A percentile compares a stretch with the other conserved stretches of the same genome.
phyloP scores from a whole-genome alignment of 371 early-diverging fungal genomes.

The Apophysomyces variabilis region DNA sequence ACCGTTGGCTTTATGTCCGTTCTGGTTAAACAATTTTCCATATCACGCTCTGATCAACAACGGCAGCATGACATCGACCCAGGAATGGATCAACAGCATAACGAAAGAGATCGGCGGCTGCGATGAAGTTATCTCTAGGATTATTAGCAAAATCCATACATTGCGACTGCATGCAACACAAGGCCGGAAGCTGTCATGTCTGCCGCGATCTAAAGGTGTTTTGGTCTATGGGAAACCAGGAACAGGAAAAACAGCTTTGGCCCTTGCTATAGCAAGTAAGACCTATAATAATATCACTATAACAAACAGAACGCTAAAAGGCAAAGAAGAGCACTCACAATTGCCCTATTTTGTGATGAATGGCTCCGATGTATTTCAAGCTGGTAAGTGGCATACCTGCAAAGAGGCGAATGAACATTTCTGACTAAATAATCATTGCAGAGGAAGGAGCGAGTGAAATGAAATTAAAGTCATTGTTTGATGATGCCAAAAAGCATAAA shows the following conservation, averaged over 20 bases:
- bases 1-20: background rate
- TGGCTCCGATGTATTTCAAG: constrained; percentile 74
- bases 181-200: constrained; percentile 6
- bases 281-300: background rate
- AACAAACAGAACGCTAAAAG: background rate
- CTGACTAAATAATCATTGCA: constrained; percentile 18
- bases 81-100: constrained; percentile 40
- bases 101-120: constrained; percentile 48
- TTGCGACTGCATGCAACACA: constrained; percentile 17
- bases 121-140: constrained; percentile 32
- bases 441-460: constrained; percentile 66
- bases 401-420: background rate
- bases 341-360: constrained; percentile 63
- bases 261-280: constrained; percentile 57
- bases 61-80: background rate
- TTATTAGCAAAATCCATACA: constrained; percentile 28
- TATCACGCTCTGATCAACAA: background rate
- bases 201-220: constrained; percentile 50
- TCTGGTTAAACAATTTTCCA: constrained; percentile 4
- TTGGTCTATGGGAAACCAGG: constrained; percentile 67
- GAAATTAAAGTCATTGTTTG: constrained; percentile 46
- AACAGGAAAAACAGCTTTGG: constrained; percentile 68
- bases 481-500: constrained; percentile 26
- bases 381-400: constrained; percentile 42
- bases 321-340: constrained; percentile 40